These are phyloP conservation scores for Penicillium mononematosum DNA, from an alignment of 495 filamentous ascomycete genomes.

Conservation along the genomic window DNA sequence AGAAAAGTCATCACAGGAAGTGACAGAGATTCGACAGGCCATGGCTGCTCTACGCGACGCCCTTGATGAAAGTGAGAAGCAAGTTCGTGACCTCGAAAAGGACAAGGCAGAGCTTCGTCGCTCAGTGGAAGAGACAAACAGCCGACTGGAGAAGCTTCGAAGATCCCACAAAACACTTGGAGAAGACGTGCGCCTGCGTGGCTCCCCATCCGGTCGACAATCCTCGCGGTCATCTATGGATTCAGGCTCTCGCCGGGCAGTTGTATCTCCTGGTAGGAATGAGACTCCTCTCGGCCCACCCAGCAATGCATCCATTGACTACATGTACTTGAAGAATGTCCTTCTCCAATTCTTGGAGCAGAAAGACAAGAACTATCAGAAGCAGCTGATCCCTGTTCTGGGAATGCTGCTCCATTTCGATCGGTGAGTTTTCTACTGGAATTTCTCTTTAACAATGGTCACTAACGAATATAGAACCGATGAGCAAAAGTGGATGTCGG, in stretches of 20 bases:
- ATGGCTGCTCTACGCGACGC: conserved; percentile 76
- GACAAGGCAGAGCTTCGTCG: conserved; percentile 74
- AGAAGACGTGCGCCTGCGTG: conserved; percentile 41
- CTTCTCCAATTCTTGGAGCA: conserved; percentile 93
- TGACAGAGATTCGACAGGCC: conserved; percentile 68
- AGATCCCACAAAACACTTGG: conserved; percentile 62
- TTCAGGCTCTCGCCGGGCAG: conserved; percentile 51
- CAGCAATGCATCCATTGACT: conserved; percentile 54
- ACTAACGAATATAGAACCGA: conserved; percentile 58
- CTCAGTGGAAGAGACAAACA: conserved; percentile 72
- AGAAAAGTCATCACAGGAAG: conserved; percentile 66
- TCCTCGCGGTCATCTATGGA: conserved; percentile 67
- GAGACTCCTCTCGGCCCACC: conserved; percentile 39
- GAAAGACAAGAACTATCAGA: conserved; percentile 85
- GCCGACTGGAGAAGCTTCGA: conserved; percentile 73
- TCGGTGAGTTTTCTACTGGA: conserved; percentile 53
- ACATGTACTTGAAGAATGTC: conserved; percentile 92
- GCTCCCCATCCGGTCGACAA: conserved; percentile 44
- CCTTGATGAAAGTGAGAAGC: conserved; percentile 82
- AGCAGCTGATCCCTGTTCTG: conserved; percentile 87
- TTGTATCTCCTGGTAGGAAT: conserved; percentile 40
- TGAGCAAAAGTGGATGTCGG: conserved; percentile 86
- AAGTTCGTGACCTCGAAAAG: conserved; percentile 75
- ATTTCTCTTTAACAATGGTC: background rate
- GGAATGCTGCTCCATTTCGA: conserved; percentile 92